Base-by-base conservation (phyloP, 768 basidiomycete genomes). In the Kwoniella newhampshirensis region DNA sequence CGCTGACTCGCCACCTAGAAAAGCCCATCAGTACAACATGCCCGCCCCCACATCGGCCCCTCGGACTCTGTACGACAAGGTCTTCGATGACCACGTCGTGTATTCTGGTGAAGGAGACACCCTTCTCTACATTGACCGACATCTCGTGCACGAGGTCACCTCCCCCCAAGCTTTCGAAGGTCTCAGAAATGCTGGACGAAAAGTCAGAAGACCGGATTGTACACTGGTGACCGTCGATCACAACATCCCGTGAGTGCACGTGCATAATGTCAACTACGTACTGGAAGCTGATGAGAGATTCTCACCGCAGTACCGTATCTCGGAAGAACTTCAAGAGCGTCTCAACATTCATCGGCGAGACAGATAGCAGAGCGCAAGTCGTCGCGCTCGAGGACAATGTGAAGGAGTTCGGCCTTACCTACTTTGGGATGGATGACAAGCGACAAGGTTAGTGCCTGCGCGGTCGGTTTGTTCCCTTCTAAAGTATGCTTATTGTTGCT, bases 51-150 rank as follows among this genome's bases (percentile, higher is more conserved):
- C 81, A 17, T 64, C 79, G 51, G 77, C 81, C 20, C 90, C 91
- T 9, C 86, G 91, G 60, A 97, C 94, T 32, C 81, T 98, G 27
- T 96, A 97, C 78, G 94, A 98, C 79, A 97, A 97, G 80, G 91
- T 97, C 63, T 96, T 89, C 86, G 91, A 96, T 64, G 91, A 97
- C 75, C 94, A 97, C 79, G 84, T 94, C 71, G 87, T 97, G 85
- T 91, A 73, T 56, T 62, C 62, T 32, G 75, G 71, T 30, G 68
- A 76, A 53, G 78, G 77, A 36, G 74, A 78, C 39, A 75, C 75
- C 43, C 69, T 79, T 26, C 67, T 79, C 56, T 79, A 78, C 73
- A 79, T 79, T 57, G 78, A 79, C 64, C 65, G 83, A 55, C 83
- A 84, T 70, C 78, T 84, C 36, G 88, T 94, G 21, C 90, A 92